These are phyloP conservation scores for Oryza australiensis DNA, from an alignment of 176 grass and related monocot genomes.

Conservation along the genomic window DNA sequence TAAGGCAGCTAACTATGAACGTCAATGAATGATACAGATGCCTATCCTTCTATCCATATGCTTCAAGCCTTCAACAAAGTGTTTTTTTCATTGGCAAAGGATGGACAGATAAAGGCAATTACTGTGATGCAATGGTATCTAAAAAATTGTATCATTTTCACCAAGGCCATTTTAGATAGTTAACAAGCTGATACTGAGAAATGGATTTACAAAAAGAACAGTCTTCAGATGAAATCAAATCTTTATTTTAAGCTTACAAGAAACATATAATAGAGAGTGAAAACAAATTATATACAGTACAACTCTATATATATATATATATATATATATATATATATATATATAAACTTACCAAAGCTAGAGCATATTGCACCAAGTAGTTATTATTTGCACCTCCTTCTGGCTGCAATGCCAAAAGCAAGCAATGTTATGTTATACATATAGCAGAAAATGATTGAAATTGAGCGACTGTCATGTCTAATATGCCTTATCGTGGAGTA, in stretches of 20 bases:
- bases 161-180: not conserved
- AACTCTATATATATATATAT: slow-evolving; percentile 12
- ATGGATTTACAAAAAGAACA: slow-evolving; percentile 8
- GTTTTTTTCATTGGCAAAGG: not conserved
- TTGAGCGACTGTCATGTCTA: not conserved
- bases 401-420: slow-evolving; percentile 46
- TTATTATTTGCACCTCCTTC: slow-evolving; percentile 94
- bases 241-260: not conserved
- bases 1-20: not conserved
- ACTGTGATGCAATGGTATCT: not conserved
- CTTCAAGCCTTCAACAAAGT: not conserved
- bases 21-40: not conserved
- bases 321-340: slow-evolving; percentile 34
- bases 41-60: not conserved
- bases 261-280: not conserved
- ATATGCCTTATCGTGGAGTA: not conserved
- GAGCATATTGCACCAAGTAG: slow-evolving; percentile 89
- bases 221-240: not conserved
- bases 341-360: slow-evolving; percentile 84
- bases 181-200: slow-evolving; percentile 1
- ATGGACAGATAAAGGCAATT: slow-evolving; percentile 15
- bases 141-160: not conserved
- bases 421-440: slow-evolving; percentile 7
- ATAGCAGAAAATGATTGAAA: not conserved
- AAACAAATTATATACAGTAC: not conserved